phyloP scores from a whole-genome alignment of 352 stramenopile species.

The Phytophthora pini region DNA sequence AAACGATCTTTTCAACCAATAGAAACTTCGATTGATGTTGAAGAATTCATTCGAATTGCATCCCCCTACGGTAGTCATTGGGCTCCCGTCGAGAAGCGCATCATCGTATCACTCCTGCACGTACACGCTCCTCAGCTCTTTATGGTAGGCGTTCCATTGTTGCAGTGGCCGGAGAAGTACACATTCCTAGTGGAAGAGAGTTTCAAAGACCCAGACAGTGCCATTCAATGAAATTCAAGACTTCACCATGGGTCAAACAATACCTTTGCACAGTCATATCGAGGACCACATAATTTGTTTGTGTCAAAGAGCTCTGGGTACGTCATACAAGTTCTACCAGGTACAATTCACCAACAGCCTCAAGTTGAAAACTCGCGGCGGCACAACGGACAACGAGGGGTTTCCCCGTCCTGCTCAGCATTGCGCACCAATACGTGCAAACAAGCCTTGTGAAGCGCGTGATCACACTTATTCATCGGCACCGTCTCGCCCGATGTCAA shows the following conservation, averaged over 20 bases:
- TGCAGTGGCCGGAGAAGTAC: conserved; percentile 92
- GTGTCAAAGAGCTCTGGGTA: conserved; percentile 68
- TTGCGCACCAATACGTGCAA: conserved; percentile 46
- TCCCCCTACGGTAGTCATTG: not conserved
- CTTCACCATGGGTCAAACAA: conserved; percentile 82
- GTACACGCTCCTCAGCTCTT: conserved; percentile 94
- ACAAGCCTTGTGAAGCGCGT: conserved; percentile 62
- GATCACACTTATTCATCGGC: conserved; percentile 50
- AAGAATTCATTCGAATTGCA: too few relatives aligned
- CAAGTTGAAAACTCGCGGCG: conserved; percentile 24
- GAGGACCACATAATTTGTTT: too few relatives aligned
- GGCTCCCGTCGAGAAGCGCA: conserved; percentile 8
- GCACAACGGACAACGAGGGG: conserved; percentile 36
- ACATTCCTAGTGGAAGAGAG: conserved; percentile 89
- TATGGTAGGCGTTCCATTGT: conserved; percentile 90
- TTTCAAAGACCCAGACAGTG: conserved; percentile 64
- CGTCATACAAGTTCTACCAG: too few relatives aligned
- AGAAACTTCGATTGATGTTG: not conserved
- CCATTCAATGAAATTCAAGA: conserved; percentile 70
- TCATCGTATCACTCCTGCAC: conserved; percentile 45
- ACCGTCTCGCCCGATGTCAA: conserved; percentile 54
- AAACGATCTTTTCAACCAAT: not conserved
- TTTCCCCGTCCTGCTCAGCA: conserved; percentile 31
- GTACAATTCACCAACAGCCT: not conserved
- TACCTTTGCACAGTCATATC: conserved; percentile 85